Base-by-base conservation (phyloP, 495 filamentous ascomycete species). In the Hypoxylon trugodes region DNA sequence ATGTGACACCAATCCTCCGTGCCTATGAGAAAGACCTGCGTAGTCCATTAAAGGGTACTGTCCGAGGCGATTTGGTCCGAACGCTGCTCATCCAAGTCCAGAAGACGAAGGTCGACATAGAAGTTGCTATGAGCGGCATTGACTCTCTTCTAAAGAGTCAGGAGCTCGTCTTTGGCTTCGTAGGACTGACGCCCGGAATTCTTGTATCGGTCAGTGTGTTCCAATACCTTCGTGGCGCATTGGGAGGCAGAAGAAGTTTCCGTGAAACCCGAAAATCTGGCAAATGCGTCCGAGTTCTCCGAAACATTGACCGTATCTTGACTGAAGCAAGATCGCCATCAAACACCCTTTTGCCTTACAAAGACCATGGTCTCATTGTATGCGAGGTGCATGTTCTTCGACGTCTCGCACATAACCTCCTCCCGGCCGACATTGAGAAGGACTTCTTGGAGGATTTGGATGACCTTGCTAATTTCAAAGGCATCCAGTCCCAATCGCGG, bases 51-150 rank as follows among this genome's bases (percentile, higher is more conserved):
- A 76, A 84, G 25, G 92, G 92, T 5, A 89, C 92, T 1, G 70
- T 98, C 12, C 81, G 81, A 37, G 95, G 95, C 15, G 93, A 97
- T 70, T 77, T 98, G n/a, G 79, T 97, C 41, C 86, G 95, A 45
- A 89, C 95, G 18, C 83, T 98, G 45, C 82, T 98, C 25, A 97
- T 98, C 40, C 95, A 98, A 71, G 86, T 98, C 40, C 95, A 98
- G 71, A 98, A 98, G 80, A 98, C 95, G 0, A 98, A 98, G 78
- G 95, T 98, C 22, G 95, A 98, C 66, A 89, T 98, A 6, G 95
- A 98, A 74, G 87, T 98, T 53, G 95, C 95, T 12, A 90, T 98
- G 72, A 89, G 90, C 52, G 95, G 95, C 10, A 98, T 98, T 51
- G 92, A 98, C 74, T 78, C 91, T 21, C 80, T 98, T 16, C 79